These are phyloP conservation scores for Saccharomycopsis capsularis DNA, from an alignment of 805 yeast genomes.

Conservation along the genomic window DNA sequence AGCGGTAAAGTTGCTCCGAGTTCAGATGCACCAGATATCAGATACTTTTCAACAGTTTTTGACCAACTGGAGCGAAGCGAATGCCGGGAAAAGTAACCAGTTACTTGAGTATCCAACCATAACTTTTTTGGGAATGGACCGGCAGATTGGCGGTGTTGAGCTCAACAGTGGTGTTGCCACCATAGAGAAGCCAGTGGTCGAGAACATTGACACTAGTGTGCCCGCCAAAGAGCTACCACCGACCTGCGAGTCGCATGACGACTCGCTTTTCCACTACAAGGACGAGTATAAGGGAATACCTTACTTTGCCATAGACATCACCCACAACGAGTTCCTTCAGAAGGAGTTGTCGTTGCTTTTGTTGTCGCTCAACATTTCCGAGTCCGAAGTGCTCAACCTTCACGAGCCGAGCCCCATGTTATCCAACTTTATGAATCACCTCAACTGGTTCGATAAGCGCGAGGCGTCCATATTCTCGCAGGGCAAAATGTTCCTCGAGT, in stretches of 20 bases:
- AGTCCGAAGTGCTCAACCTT: constrained; percentile 2
- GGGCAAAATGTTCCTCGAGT: constrained; percentile 75
- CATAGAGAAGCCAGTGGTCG: not conserved
- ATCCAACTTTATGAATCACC: constrained; percentile 23
- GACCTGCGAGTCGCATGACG: constrained; percentile 27
- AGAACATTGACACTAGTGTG: not conserved
- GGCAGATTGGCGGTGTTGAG: not conserved
- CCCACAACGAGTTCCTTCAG: constrained; percentile 26
- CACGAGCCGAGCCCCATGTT: not conserved
- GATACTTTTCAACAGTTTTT: not conserved
- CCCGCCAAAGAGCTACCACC: too few species aligned
- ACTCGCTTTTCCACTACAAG: constrained; percentile 27
- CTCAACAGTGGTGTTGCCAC: not conserved
- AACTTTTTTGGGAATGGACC: constrained; percentile 15
- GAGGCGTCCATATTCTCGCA: constrained; percentile 72
- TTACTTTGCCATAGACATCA: constrained; percentile 54
- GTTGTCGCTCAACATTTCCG: not conserved
- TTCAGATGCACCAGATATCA: not conserved
- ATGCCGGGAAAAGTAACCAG: not conserved
- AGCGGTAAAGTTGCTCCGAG: not conserved
- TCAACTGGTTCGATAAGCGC: constrained; percentile 25
- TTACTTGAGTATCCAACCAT: not conserved
- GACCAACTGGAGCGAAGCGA: not conserved
- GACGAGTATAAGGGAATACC: constrained; percentile 51
- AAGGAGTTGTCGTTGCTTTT: not conserved